Conservation (phyloP, 352 stramenopile species). For the Peronosclerospora sorghi region DNA sequence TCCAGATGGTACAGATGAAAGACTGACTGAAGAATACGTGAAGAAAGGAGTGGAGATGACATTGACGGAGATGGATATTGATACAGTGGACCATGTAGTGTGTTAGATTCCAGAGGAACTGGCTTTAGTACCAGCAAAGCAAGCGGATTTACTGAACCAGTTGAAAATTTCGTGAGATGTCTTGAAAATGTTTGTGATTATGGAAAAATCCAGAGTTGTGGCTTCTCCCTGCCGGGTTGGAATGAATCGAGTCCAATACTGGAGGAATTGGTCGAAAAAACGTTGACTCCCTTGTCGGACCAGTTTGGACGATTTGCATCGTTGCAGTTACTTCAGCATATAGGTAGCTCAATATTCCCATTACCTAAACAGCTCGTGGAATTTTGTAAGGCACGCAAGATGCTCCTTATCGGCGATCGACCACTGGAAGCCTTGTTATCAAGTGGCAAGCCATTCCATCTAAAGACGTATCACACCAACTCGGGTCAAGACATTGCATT, state of each 20-base stretch:
- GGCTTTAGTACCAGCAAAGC: slow-evolving; percentile 5
- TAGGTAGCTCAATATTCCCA: slow-evolving; percentile 25
- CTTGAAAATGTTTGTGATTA: slow-evolving; percentile 31
- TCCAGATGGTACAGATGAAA: slow-evolving; percentile 17
- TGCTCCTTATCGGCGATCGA: slow-evolving; percentile 55
- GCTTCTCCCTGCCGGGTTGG: slow-evolving; percentile 34
- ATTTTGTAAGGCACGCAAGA: slow-evolving; percentile 32
- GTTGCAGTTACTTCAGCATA: slow-evolving; percentile 43
- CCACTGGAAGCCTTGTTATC: slow-evolving; percentile 49
- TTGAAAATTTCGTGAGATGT: slow-evolving; percentile 22
- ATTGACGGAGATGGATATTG: slow-evolving; percentile 37
- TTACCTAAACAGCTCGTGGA: slow-evolving; percentile 24
- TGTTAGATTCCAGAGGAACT: slow-evolving; percentile 50
- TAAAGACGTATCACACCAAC: slow-evolving; percentile 32
- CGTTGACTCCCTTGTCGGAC: slow-evolving; percentile 28
- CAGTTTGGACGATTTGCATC: slow-evolving; percentile 43
- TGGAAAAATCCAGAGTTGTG: slow-evolving; percentile 51
- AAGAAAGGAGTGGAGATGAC: slow-evolving; percentile 37
- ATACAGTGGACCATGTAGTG: slow-evolving; percentile 53
- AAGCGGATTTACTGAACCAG: slow-evolving; percentile 18
- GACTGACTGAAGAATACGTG: slow-evolving; percentile 33
- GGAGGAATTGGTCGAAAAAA: slow-evolving; percentile 33
- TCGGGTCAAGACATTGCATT: slow-evolving; percentile 55
- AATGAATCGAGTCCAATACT: slow-evolving; percentile 14
- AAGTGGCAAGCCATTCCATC: slow-evolving; percentile 48